Evolutionary conservation across 2,329 filamentous ascomycete species (phyloP), one percentile per base, ranked within the genome.

Genomic region (Ramichloridium luteum): DNA sequence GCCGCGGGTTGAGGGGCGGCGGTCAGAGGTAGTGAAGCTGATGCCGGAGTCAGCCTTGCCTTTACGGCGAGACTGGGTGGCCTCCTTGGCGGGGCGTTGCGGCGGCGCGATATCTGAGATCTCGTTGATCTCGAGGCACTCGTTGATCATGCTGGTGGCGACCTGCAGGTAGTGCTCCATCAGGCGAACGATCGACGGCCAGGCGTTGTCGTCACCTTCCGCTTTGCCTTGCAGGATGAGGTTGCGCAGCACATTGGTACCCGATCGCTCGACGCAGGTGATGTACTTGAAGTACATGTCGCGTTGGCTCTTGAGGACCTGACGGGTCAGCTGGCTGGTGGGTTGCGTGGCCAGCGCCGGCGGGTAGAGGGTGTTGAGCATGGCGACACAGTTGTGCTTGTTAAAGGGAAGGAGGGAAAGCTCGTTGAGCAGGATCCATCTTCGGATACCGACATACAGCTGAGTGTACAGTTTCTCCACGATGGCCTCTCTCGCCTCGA

Each of bases 351-450:
- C 52, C 26, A 61, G 59, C 25, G 67, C 60, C 2, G 74, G 72
- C 5, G 74, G 74, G 40, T 77, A 72, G 16, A 79, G 59, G 6
- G 74, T 78, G 55, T 79, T 79, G 30, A 79, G 66, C 66, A 79
- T 74, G 32, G 72, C 74, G 40, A 77, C 62, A 48, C 74, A 76
- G 49, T 77, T 77, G 45, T 68, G 63, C 51, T 74, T 76, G 58
- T 72, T 72, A 54, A 74, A 75, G 1, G 72, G 72, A 17, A 65
- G 58, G 16, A 75, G 58, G 15, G 71, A 67, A 44, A 79, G 64
- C 45, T 78, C 74, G 44, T 78, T 77, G 53, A 78, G 68, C 48
- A 79, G 56, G 36, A 72, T 70, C 74, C 74, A 79, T 47, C 73
- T 65, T 42, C 74, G 67, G 30, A 79, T 55, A 20, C 68, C 68